Evolutionary conservation across 2,329 filamentous ascomycete species (phyloP).

Genomic region (Colletotrichum lini): DNA sequence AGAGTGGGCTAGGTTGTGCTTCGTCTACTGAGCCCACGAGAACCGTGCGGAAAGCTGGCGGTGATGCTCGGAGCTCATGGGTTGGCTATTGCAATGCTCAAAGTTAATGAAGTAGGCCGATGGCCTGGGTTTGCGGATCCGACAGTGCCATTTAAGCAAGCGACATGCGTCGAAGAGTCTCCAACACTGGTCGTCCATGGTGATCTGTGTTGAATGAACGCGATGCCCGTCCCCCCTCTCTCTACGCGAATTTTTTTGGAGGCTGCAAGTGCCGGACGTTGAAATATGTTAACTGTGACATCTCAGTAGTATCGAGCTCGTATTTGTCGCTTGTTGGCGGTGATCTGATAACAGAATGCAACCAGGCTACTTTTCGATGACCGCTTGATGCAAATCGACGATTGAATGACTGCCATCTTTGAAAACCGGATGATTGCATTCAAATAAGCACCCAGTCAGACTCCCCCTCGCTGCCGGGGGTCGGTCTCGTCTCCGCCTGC

Average conservation of each 20-base stretch:
- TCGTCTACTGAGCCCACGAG: neutral
- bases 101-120: neutral
- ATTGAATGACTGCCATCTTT: slow-evolving; percentile 15
- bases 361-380: neutral
- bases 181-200: too few species aligned
- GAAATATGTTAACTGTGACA: neutral
- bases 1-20: neutral
- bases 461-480: slow-evolving; percentile 20
- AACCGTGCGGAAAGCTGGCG: slow-evolving; percentile 31
- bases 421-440: slow-evolving; percentile 24
- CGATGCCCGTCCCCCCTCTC: neutral
- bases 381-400: neutral
- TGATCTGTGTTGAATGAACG: neutral
- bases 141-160: slow-evolving; percentile 15
- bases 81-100: slow-evolving; percentile 4
- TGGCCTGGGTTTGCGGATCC: neutral
- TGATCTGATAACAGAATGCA: neutral
- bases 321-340: neutral
- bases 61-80: neutral
- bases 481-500: neutral
- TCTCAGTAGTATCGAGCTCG: slow-evolving; percentile 3
- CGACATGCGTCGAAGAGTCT: neutral
- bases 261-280: slow-evolving; percentile 7
- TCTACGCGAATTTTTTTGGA: too few species aligned
- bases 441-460: slow-evolving; percentile 40